Base-by-base conservation (phyloP, 345 rosid genomes). In the Psidium friedrichsthalianum region DNA sequence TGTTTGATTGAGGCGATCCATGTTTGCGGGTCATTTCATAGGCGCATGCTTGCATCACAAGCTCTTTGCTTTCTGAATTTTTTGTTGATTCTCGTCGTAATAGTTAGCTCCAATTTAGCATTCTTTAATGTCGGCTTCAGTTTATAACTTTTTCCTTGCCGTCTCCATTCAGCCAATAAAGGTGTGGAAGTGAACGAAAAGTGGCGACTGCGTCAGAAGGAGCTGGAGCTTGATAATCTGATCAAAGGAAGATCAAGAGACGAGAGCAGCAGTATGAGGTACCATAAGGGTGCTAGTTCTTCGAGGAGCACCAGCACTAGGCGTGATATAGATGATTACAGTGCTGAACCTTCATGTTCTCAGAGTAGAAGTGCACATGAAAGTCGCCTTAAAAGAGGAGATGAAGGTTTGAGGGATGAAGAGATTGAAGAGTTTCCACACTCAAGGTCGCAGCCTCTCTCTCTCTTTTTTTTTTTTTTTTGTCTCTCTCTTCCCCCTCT, bases 171-270 rank as follows among this genome's bases (percentile, higher is more conserved):
- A 95, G 99, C 97, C 58, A 96, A 95, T 91, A 92, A 91, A 93
- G 92, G 92, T 36, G 97, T 92, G 82, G 98, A 96, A 90, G 94
- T 94, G 76, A 94, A 88, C 86, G 98, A 95, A 88, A 94, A 95
- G 97, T 96, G 99, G 96, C 93, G 91, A 51, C 86, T 85, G 59
- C 93, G 95, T 57, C 90, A 94, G 85, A 94, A 95, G 91, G 98
- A 95, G 91, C 88, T 86, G 64, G 93, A 95, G 89, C 87, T 94
- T 83, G 91, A 89, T 83, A 90, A 91, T 86, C 92, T 90, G 82
- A 89, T 86, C 76, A 89, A 89, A 87, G 82, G 87, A 80, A 90
- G 91, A 88, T 87, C 95, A 82, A 89, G 87, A 87, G 89, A 87
- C 49, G 91, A 83, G 82, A 90, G 85, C 83, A 83, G 87, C 81